Evolutionary conservation across 1,284 basidiomycete species (phyloP), one percentile per base, ranked within the genome.

Genomic region (Boletellus deceptivus): DNA sequence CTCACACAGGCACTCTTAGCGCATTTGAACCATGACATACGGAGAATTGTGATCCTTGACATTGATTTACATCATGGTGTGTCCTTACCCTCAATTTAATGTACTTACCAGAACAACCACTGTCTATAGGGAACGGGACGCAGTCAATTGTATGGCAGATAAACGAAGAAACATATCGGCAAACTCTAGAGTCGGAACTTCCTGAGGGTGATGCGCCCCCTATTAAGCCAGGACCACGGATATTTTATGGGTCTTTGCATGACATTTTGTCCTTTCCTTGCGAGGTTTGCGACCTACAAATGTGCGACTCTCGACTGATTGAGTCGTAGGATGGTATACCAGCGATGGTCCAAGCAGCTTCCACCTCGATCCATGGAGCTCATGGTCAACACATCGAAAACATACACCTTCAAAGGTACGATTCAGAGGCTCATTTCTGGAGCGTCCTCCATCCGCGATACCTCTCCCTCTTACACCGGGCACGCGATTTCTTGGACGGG

Each of bases 301-400:
- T 20, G 37, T 16, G 16, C 16, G 34, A 46, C 4, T 16, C 31
- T 37, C 10, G 10, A 43, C 33, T 61, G 24, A 61, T 37, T 53
- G 5, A 33, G 20, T 36, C 18, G 24, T 39, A 94, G 84, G 91
- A 94, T 47, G 93, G 94, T 0, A 89, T 93, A 67, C 60, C 78
- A 1, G 79, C 80, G 9, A 72, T 93, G 17, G 78, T 96, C 25
- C 86, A 91, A 69, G 92, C 93, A 8, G 93, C 93, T 2, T 93
- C 90, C 0, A 81, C 87, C 3, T 87, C 82, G 0, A 78, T 92
- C 14, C 83, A 91, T 51, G 88, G 89, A 6, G 76, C 85, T 0
- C 93, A 97, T 58, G 94, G 93, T 2, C 94, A 97, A 67, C 83
- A 88, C 70, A 91, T 97, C 55, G 83, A 96, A 67, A 94, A 97